Conservation (phyloP, 495 filamentous ascomycete species). For the Xylaria longipes region DNA sequence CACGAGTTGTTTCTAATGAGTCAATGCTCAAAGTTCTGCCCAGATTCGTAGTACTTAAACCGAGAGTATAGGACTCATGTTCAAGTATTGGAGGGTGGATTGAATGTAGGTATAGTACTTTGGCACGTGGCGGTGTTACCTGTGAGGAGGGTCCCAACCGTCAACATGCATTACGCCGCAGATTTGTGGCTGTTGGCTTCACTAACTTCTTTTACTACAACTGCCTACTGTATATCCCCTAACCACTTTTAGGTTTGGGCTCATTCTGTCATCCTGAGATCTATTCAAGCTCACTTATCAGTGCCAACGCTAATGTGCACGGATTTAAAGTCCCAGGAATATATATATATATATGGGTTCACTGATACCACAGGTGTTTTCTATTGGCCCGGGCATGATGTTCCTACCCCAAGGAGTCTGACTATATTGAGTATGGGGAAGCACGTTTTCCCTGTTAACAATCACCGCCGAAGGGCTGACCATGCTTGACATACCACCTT, state of each 20-base stretch:
- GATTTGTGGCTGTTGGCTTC: conserved; percentile 14
- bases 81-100: background rate
- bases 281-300: background rate
- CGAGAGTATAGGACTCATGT: background rate
- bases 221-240: no score
- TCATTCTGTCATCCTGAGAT: background rate
- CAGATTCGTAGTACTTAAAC: background rate
- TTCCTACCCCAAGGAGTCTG: conserved; percentile 14
- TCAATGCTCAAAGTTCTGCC: background rate
- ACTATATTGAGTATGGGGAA: conserved; percentile 17
- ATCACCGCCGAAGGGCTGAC: conserved; percentile 21
- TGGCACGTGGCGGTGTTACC: conserved; percentile 29
- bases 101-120: conserved; percentile 21
- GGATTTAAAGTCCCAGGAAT: background rate
- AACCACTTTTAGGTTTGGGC: background rate
- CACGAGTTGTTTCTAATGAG: background rate
- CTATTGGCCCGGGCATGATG: background rate
- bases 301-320: background rate
- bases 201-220: background rate
- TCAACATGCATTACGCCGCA: conserved; percentile 13
- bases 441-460: conserved; percentile 16
- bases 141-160: conserved; percentile 21
- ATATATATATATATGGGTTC: background rate
- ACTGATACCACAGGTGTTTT: conserved; percentile 5
- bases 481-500: conserved; percentile 23